Evolutionary conservation across 768 basidiomycete genomes (phyloP), one percentile per base, ranked within the genome.

Genomic region (Mycena pura): DNA sequence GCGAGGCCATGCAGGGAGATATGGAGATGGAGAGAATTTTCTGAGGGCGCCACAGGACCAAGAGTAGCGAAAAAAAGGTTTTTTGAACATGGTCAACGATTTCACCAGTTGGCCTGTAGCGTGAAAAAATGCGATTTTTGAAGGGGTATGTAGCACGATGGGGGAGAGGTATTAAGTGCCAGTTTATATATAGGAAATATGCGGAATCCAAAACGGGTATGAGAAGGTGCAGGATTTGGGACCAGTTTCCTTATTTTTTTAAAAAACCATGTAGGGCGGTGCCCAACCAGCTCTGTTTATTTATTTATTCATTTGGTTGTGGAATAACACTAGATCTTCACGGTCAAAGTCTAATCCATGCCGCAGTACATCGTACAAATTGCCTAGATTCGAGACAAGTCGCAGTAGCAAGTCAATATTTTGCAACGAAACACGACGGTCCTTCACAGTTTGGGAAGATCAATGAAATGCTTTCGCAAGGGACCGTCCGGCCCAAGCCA

Each of bases 401-500:
- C n/a, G 48, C 3, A 34, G 46, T n/a, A 50, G 29, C 22, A 50
- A 19, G 41, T 49, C 40, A 10, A 32, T 34, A 36, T 13, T 36
- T 49, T 49, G 48, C 27, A 34, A 36, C 46, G 19, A 24, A 48
- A 48, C 29, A 48, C 34, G 3, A 48, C 46, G 31, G 29, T 48
- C 46, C 34, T 48, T 19, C 19, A 48, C 46, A 46, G 45, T 46
- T 46, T 46, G 27, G n/a, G 17, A 36, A 36, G 34, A 36, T 28
- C n/a, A 46, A 46, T 29, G 45, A 46, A 13, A 46, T 28, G 45
- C 48, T 36, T 50, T 50, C 19, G 47, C 31, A 48, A 48, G 47
- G 47, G 47, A 48, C 47, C 29, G 29, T 32, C 47, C 47, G 29
- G 47, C 47, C 47, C 47, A 48, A 48, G 47, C 47, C 29, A 48